A percentile compares a stretch with the other conserved stretches of the same genome.
phyloP scores from a whole-genome alignment of 2,329 filamentous ascomycete species.

The Verticillium longisporum region DNA sequence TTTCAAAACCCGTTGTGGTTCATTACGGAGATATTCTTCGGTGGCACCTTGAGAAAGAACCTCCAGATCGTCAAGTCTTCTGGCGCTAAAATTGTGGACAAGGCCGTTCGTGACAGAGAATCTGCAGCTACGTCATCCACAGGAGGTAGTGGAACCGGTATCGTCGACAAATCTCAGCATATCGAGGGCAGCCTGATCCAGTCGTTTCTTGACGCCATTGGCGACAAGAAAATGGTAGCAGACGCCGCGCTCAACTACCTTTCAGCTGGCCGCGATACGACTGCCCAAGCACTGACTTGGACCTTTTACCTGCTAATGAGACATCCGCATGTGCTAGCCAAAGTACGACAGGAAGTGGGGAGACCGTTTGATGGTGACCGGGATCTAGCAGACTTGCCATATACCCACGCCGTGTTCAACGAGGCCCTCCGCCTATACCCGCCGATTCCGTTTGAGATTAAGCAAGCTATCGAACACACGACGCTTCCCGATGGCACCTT shows the following conservation, averaged over 20 bases:
- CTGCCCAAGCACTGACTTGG: conserved; percentile 60
- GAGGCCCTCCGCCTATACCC: conserved; percentile 56
- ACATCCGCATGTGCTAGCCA: conserved; percentile 31
- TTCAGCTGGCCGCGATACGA: conserved; percentile 58
- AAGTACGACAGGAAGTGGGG: conserved; percentile 36
- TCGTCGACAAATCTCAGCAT: conserved; percentile 6
- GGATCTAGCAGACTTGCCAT: conserved; percentile 39
- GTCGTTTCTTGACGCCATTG: conserved; percentile 50
- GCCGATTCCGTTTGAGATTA: conserved; percentile 60
- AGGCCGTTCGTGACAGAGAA: conserved; percentile 37
- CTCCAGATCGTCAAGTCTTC: conserved; percentile 45
- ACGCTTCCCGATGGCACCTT: conserved; percentile 55
- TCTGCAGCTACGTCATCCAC: background rate
- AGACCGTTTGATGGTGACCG: background rate
- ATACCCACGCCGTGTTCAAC: conserved; percentile 55
- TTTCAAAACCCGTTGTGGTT: conserved; percentile 62
- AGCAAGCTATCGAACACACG: conserved; percentile 45
- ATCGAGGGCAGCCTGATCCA: conserved; percentile 53
- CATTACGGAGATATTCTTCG: conserved; percentile 48
- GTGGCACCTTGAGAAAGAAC: conserved; percentile 38
- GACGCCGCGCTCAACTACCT: conserved; percentile 62
- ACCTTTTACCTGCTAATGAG: conserved; percentile 53
- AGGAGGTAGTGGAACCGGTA: background rate
- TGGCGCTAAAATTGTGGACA: conserved; percentile 50
- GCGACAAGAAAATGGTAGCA: conserved; percentile 48